Evolutionary conservation across 345 rosid genomes (phyloP).

Genomic region (Clarkia xantiana): DNA sequence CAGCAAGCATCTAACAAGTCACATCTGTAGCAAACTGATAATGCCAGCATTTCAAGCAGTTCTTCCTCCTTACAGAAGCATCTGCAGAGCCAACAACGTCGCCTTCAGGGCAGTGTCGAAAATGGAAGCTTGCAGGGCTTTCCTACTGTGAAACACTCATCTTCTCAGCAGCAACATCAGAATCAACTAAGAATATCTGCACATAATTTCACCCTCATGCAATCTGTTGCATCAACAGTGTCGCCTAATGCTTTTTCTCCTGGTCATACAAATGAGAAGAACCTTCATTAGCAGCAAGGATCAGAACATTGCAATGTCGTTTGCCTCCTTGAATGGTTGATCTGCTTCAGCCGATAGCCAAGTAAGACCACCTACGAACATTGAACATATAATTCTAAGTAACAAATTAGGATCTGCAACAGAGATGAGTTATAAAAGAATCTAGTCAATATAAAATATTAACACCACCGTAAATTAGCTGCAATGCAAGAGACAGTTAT

Average conservation of each 20-base stretch:
- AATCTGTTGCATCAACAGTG: slow-evolving; percentile 30
- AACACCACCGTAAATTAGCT: too few relatives aligned
- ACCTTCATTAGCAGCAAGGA: slow-evolving; percentile 25
- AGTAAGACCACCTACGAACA: too few relatives aligned
- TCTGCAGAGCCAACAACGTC: slow-evolving; percentile 61
- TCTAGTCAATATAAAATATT: too few relatives aligned
- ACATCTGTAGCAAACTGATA: slow-evolving; percentile 42
- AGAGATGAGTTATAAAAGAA: too few relatives aligned
- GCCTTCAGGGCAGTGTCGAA: slow-evolving; percentile 33
- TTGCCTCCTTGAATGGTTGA: slow-evolving; percentile 52
- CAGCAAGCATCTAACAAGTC: slow-evolving; percentile 30
- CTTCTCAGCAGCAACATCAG: slow-evolving; percentile 42
- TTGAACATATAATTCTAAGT: too few relatives aligned
- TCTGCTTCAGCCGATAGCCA: too few relatives aligned
- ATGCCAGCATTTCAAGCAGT: slow-evolving; percentile 51
- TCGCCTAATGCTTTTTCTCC: slow-evolving; percentile 26
- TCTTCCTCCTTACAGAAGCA: slow-evolving; percentile 72
- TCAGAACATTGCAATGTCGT: slow-evolving; percentile 88
- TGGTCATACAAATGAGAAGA: slow-evolving; percentile 48
- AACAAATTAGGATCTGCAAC: too few relatives aligned
- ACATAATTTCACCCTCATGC: slow-evolving; percentile 53
- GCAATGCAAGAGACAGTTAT: too few relatives aligned
- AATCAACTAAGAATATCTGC: slow-evolving; percentile 32
- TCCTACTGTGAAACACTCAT: slow-evolving; percentile 42
- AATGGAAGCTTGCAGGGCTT: slow-evolving; percentile 49